These are phyloP conservation scores for Clarireedia homoeocarpa DNA, from an alignment of 2,329 filamentous ascomycete genomes.

Conservation along the genomic window DNA sequence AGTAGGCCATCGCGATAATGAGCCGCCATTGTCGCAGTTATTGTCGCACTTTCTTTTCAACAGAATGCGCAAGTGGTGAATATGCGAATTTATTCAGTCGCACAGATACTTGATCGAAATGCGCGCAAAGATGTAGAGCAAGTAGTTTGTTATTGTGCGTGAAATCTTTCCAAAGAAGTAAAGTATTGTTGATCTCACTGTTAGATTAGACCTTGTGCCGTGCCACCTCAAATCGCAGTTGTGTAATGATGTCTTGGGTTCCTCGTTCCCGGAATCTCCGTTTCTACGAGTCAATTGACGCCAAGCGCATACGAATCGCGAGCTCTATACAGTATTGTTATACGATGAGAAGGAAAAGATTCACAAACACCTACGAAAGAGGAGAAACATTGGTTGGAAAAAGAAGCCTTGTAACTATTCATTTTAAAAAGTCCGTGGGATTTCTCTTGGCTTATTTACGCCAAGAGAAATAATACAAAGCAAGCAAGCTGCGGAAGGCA, in stretches of 20 bases:
- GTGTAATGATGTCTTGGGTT: neutral
- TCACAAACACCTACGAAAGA: too few relatives aligned
- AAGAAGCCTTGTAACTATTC: neutral
- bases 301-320: too few relatives aligned
- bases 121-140: neutral
- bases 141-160: neutral
- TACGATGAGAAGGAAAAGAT: too few relatives aligned
- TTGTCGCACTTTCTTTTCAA: neutral
- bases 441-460: slow-evolving; percentile 3
- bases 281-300: too few relatives aligned
- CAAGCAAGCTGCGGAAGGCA: neutral
- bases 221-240: neutral
- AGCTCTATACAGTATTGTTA: too few relatives aligned
- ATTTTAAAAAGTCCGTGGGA: neutral
- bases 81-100: too few relatives aligned
- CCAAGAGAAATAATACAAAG: neutral
- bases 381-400: neutral
- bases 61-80: too few relatives aligned
- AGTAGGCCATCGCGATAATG: slow-evolving; percentile 18
- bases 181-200: neutral
- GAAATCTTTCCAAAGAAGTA: neutral
- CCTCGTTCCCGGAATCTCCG: neutral
- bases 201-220: neutral
- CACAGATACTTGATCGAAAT: too few relatives aligned
- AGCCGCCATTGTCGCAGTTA: slow-evolving; percentile 18